Evolutionary conservation across 371 early-diverging fungal genomes (phyloP).

Genomic region (Capniomyces stellatus): DNA sequence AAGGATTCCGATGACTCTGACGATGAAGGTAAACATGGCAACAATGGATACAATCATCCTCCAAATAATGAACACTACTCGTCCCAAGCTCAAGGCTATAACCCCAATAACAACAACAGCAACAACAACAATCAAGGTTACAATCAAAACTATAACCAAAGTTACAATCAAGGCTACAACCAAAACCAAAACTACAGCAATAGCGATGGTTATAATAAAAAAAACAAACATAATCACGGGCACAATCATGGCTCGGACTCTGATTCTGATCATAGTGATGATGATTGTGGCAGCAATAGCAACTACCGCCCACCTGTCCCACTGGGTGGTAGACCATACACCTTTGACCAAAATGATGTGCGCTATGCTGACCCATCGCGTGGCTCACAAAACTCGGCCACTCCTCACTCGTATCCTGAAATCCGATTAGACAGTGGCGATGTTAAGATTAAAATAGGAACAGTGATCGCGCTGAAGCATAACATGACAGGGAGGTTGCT

Average conservation of each 20-base stretch:
- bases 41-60: slow-evolving; percentile 2
- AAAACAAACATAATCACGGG: slow-evolving; percentile 8
- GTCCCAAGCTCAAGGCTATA: no score
- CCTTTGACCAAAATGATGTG: slow-evolving; percentile 18
- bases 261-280: slow-evolving; percentile 6
- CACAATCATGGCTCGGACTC: slow-evolving; percentile 10
- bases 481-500: slow-evolving; percentile 33
- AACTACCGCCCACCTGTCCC: no score
- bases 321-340: slow-evolving; percentile 9
- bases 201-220: slow-evolving; percentile 5
- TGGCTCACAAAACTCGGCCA: slow-evolving; percentile 16
- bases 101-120: slow-evolving; percentile 5
- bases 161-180: slow-evolving; percentile 6
- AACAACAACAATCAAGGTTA: slow-evolving; percentile 4
- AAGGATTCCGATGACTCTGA: background rate
- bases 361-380: slow-evolving; percentile 16
- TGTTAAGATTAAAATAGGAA: slow-evolving; percentile 16
- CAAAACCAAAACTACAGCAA: background rate
- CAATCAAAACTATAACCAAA: slow-evolving; percentile 9
- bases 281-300: slow-evolving; percentile 5
- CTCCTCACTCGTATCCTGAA: slow-evolving; percentile 18
- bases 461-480: slow-evolving; percentile 33
- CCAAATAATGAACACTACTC: no score
- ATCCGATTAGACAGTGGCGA: slow-evolving; percentile 9
- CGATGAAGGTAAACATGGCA: slow-evolving; percentile 7